These are phyloP conservation scores for Aspergillus vadensis DNA, from an alignment of 2,329 filamentous ascomycete species.

Conservation along the genomic window DNA sequence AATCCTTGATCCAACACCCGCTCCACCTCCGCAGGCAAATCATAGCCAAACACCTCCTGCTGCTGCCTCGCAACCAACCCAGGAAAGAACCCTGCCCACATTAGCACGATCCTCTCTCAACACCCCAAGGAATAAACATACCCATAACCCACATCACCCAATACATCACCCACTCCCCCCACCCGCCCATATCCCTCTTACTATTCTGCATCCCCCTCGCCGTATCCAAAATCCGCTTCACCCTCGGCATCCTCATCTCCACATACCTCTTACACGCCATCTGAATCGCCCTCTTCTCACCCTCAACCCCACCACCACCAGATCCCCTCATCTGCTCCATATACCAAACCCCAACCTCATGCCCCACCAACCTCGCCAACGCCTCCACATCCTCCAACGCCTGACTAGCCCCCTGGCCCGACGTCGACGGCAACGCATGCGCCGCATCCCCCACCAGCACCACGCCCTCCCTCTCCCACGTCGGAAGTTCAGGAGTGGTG, in stretches of 20 bases:
- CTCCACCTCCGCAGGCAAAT: slow-evolving; percentile 28
- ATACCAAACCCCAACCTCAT: slow-evolving; percentile 14
- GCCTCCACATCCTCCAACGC: slow-evolving; percentile 58
- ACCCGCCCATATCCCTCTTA: slow-evolving; percentile 37
- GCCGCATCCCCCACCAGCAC: slow-evolving; percentile 61
- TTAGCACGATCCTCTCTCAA: not conserved
- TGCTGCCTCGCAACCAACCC: slow-evolving; percentile 17
- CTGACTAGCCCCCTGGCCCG: slow-evolving; percentile 59
- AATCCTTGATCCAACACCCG: slow-evolving; percentile 4
- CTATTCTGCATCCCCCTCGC: slow-evolving; percentile 36
- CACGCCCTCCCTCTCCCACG: slow-evolving; percentile 51
- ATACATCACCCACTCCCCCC: slow-evolving; percentile 45
- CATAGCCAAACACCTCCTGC: slow-evolving; percentile 27
- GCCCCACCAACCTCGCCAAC: slow-evolving; percentile 45
- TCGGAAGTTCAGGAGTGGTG: slow-evolving; percentile 50
- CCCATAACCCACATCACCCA: slow-evolving; percentile 39
- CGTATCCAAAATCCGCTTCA: slow-evolving; percentile 35
- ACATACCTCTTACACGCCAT: slow-evolving; percentile 36
- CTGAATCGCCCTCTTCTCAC: slow-evolving; percentile 26
- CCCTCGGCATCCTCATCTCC: slow-evolving; percentile 33
- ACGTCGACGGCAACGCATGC: slow-evolving; percentile 57
- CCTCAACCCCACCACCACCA: not conserved
- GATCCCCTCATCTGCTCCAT: not conserved
- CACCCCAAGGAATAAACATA: slow-evolving; percentile 21
- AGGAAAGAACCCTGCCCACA: slow-evolving; percentile 27